Evolutionary conservation across 176 grass and related monocot genomes (phyloP), one percentile per base, ranked within the genome.

Genomic region (Themeda triandra): DNA sequence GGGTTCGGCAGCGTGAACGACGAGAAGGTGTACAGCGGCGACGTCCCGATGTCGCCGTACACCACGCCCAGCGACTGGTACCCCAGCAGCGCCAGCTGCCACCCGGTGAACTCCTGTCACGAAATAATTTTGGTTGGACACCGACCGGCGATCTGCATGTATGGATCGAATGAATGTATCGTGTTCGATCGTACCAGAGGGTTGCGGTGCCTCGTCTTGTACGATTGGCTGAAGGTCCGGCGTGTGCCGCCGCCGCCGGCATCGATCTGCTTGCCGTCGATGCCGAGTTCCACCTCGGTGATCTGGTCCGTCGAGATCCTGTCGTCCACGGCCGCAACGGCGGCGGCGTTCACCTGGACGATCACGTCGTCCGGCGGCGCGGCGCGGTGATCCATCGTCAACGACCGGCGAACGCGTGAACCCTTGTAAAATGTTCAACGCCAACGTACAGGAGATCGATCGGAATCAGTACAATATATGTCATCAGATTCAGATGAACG

Each of bases 11-110:
- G 86, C 5, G 67, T 75, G 77, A 96, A 80, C 10, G 94, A 87
- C n/a, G 94, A 91, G 73, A 93, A 96, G 23, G 90, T 89, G 73
- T 96, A 96, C 3, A 96, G 73, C 40, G 94, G 94, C 64, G 91
- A 96, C 37, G 91, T 96, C 11, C 94, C 94, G 36, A 96, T 80
- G 78, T 96, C 94, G 5, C 91, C 94, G 76, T 89, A 96, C 49
- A 96, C 91, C 39, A 96, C 87, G 24, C 91, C 94, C 28, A 96
- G 91, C 30, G 94, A 91, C 78, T 96, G 94, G 85, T 85, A 96
- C 15, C 62, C 80, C 77, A 96, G 83, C 81, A 91, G 15, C 33
- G 74, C 45, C 25, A 88, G 19, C 83, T 96, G 86, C 77, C 63
- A 21, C 56, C 14, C 76, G 8, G 84, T 91, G 75, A 91, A 89